A percentile compares a stretch with the other conserved stretches of the same genome.
Conservation (phyloP, 2,329 filamentous ascomycete genomes). For the Tolypocladium capitatum region DNA sequence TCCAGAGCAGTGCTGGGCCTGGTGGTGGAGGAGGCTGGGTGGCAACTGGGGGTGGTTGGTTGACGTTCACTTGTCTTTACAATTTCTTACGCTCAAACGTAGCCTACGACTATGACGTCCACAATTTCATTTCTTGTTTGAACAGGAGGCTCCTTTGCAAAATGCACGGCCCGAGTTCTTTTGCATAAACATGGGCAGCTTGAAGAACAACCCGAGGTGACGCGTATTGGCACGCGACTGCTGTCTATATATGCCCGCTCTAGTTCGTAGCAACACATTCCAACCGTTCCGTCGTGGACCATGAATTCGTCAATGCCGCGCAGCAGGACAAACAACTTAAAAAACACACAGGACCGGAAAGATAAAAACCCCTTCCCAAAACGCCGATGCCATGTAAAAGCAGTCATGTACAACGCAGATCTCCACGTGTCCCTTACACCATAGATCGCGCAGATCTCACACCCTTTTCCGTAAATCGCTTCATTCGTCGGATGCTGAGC, state of each 20-base stretch:
- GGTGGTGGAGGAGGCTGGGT: background rate
- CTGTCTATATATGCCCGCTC: background rate
- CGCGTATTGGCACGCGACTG: background rate
- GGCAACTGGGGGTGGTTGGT: background rate
- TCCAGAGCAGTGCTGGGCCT: background rate
- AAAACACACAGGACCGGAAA: background rate
- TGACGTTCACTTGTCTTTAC: background rate
- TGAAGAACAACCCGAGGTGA: background rate
- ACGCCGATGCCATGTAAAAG: background rate
- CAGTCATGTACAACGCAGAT: too few species aligned
- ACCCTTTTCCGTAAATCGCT: constrained; percentile 30
- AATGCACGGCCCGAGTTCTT: background rate
- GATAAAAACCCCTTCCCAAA: background rate
- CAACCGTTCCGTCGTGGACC: constrained; percentile 1
- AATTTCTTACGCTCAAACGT: background rate
- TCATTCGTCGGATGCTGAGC: constrained; percentile 30
- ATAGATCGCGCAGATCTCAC: constrained; percentile 12
- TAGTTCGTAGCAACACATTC: background rate
- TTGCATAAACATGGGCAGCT: background rate
- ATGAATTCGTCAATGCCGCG: background rate
- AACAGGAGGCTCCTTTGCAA: background rate
- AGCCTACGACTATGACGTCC: background rate
- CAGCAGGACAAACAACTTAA: background rate
- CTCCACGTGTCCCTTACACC: too few species aligned
- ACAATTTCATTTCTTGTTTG: background rate